Percentiles rank a stretch among this genome's conserved stretches.
Evolutionary conservation across 305 asterid species (phyloP).

Genomic region (Fraxinus albicans): DNA sequence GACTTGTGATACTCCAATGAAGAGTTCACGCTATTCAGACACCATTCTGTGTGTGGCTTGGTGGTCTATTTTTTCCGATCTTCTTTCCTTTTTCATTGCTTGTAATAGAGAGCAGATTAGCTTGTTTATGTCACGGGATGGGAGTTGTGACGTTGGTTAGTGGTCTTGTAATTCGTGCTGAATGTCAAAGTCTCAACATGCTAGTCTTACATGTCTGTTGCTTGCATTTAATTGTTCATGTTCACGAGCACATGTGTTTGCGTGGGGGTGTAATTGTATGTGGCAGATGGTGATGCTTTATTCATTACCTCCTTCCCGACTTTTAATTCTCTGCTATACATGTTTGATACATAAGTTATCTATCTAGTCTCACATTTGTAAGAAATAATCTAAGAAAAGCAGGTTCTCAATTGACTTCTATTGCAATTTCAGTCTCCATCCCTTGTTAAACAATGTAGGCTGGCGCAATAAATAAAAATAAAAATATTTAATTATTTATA

Average conservation of each 20-base stretch:
- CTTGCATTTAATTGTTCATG: background rate
- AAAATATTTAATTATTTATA: background rate
- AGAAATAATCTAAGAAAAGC: background rate
- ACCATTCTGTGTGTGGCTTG: background rate
- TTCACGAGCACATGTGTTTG: background rate
- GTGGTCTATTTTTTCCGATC: background rate
- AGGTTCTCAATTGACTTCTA: background rate
- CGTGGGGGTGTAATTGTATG: background rate
- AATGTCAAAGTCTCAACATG: background rate
- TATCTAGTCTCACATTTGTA: background rate
- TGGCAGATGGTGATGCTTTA: background rate
- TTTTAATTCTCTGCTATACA: background rate
- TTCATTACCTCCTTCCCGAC: background rate
- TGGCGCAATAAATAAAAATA: background rate
- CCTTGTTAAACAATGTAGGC: slow-evolving; percentile 13
- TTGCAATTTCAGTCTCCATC: slow-evolving; percentile 12
- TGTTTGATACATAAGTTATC: background rate
- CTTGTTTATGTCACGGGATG: background rate
- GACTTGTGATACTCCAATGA: background rate
- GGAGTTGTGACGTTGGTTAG: background rate
- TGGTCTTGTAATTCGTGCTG: background rate
- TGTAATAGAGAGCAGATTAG: background rate
- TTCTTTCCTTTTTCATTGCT: background rate
- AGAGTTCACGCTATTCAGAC: background rate
- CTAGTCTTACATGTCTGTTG: background rate